Evolutionary conservation across 306 rosid genomes (phyloP), one percentile per base, ranked within the genome.

Genomic region (Nissolia schottii): DNA sequence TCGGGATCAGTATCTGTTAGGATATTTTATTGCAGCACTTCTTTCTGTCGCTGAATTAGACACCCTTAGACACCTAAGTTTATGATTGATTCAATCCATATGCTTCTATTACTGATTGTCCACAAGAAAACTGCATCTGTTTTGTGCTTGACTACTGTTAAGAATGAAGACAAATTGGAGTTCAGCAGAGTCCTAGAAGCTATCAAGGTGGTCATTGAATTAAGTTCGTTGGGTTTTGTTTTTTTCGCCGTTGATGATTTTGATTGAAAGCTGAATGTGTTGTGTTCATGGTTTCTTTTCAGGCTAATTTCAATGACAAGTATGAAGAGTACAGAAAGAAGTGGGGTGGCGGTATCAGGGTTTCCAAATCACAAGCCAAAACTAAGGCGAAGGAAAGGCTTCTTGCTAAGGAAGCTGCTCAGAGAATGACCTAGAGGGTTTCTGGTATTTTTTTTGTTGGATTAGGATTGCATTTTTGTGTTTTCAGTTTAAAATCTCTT

Each of bases 291-390:
- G 41, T 61, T 14, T 55, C 29, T 3, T 54, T 53, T 31, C 64
- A 90, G 96, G 97, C 97, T 0, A 90, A 90, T 82, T 90, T 90
- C 84, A 90, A 88, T 2, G 94, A 88, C 70, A 91, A 86, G 80
- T 86, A 50, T 3, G 95, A 88, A 0, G 97, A 91, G 75, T 78
- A 83, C 81, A 73, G 90, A 59, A 91, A 86, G 92, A 88, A 86
- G 76, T 91, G 95, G 95, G 97, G 95, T 11, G 97, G 95, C 18
- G 97, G 97, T 4, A 82, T 91, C 74, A 91, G 88, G 95, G 97
- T 95, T 7, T 83, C 95, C 74, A 91, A 91, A 70, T 91, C 94
- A 23, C 90, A 86, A 77, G 97, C 97, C 63, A 88, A 54, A 68
- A 88, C 92, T 59, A 86, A 67, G 85, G 95, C 95, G 0, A 88